phyloP scores from a whole-genome alignment of 495 filamentous ascomycete species.

The Tuber brumale region DNA sequence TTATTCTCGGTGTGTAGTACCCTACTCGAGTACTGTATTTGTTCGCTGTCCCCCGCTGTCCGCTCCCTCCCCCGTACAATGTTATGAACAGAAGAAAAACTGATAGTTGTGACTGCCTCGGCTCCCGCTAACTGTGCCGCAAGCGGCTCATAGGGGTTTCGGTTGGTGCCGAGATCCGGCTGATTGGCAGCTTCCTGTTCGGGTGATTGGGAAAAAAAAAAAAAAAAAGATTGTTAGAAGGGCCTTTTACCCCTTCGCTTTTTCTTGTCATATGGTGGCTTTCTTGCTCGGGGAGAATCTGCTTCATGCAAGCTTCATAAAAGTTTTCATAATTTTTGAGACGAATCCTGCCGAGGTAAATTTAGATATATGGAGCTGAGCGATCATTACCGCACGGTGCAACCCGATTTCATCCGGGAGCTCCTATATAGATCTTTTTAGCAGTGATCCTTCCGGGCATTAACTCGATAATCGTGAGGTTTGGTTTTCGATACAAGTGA shows the following conservation, averaged over 20 bases:
- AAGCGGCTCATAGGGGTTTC: background rate
- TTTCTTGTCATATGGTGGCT: background rate
- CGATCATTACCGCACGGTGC: background rate
- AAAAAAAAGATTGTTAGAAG: background rate
- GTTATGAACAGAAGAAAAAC: background rate
- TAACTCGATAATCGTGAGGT: background rate
- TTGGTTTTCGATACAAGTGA: background rate
- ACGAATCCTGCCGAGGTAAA: background rate
- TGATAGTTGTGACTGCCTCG: background rate
- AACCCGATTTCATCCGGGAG: background rate
- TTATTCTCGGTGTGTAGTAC: background rate
- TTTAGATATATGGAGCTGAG: background rate
- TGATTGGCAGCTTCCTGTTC: background rate
- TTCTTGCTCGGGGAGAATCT: background rate
- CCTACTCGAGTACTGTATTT: background rate
- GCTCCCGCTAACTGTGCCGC: background rate
- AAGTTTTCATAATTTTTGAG: background rate
- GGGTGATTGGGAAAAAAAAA: background rate
- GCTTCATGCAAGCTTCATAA: background rate
- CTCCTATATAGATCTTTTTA: background rate
- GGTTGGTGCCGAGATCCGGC: slow-evolving; percentile 1
- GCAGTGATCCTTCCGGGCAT: background rate
- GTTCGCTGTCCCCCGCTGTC: background rate
- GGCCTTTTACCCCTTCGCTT: background rate
- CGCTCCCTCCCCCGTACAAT: background rate